These are phyloP conservation scores for Ceratocystis eucalypticola DNA, from an alignment of 2,329 filamentous ascomycete species.

Conservation along the genomic window DNA sequence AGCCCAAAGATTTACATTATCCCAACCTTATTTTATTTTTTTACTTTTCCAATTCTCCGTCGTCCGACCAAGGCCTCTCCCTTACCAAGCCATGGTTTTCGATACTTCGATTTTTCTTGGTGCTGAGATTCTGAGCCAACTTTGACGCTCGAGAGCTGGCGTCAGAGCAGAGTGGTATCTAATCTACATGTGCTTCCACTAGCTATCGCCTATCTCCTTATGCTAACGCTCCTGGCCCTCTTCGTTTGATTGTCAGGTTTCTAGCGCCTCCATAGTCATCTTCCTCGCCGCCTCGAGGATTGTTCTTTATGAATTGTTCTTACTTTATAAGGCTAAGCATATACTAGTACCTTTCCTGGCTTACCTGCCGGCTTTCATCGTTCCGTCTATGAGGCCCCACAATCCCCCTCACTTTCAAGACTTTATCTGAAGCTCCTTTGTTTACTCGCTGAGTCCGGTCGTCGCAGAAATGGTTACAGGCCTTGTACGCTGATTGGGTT, in stretches of 20 bases:
- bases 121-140: neutral
- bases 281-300: neutral
- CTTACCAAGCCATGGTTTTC: neutral
- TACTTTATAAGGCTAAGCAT: neutral
- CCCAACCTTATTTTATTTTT: neutral
- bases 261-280: neutral
- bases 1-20: neutral
- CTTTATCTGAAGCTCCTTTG: neutral
- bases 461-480: neutral
- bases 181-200: neutral
- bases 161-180: neutral
- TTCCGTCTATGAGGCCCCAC: neutral
- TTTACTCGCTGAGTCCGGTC: neutral
- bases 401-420: too few relatives aligned
- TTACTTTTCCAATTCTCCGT: neutral
- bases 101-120: neutral
- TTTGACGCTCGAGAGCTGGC: neutral
- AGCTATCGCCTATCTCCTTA: neutral
- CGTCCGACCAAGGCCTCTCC: too few relatives aligned
- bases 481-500: too few relatives aligned
- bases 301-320: neutral
- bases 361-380: neutral
- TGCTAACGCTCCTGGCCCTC: neutral
- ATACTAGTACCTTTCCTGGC: neutral
- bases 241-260: constrained; percentile 2